Base-by-base conservation (phyloP, 345 rosid genomes). In the Moringa oleifera region DNA sequence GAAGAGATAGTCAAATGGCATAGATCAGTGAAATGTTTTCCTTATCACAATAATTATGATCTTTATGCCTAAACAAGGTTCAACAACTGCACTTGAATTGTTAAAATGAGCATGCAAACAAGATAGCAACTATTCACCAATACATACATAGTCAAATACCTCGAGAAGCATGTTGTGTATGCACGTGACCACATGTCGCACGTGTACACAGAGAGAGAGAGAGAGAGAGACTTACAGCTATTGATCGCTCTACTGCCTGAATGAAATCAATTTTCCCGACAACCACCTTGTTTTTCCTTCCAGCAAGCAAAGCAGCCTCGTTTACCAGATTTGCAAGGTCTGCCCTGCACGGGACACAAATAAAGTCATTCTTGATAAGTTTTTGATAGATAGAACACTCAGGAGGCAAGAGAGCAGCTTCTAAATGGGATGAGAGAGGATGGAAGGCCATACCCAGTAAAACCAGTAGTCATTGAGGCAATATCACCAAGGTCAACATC, bases 281-380 rank as follows among this genome's bases (percentile, higher is more conserved):
- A 24, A 79, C 72, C 16, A 55, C 47, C 85, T 95, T 91, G 75
- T 73, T 89, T 61, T 77, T 76, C 66, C 99, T 85, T 73, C 99
- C 97, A 63, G 96, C 99, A 66, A 95, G 83, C 64, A 95, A 74
- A 60, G 99, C 99, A 68, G 99, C 97, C 79, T 95, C 99, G 61
- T 95, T 95, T 56, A 95, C 99, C 73, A 95, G 58, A 80, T 94
- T 94, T 58, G 96, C 97, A 60, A 94, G 97, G 73, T 94, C 97
- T 58, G 99, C 99, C 77, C 99, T 94, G 87, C 63, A 73, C 55
- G 53, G 61, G 24, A 53, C 58, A 56, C 68, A 63, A 57, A 59
- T 58, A 20, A 59, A 49, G 45, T 56, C 28, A 69, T n/a, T 20
- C 16, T 51, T 9, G 20, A 31, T 17, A 8, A 22, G 8, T 56